These are phyloP conservation scores for Paragyromitra xinjiangensis DNA, from an alignment of 495 filamentous ascomycete genomes.

Conservation along the genomic window DNA sequence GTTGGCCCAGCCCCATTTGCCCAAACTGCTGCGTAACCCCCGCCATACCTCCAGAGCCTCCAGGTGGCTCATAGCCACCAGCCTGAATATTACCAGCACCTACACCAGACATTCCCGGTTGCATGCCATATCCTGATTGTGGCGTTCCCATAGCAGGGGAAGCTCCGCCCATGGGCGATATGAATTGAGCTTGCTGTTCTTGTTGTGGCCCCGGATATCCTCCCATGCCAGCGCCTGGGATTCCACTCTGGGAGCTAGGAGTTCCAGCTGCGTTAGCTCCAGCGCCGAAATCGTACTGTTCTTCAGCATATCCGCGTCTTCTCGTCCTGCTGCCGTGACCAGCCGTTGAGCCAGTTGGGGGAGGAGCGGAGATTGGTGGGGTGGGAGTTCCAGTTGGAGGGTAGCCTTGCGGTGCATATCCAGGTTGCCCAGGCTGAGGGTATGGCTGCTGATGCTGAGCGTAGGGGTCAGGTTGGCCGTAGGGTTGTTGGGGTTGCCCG, in stretches of 20 bases:
- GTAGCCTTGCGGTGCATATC: slow-evolving; percentile 56
- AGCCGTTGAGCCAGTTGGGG: slow-evolving; percentile 24
- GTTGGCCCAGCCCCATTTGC: slow-evolving; percentile 75
- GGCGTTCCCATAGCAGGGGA: slow-evolving; percentile 58
- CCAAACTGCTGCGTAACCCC: slow-evolving; percentile 85
- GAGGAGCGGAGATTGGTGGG: slow-evolving; percentile 52
- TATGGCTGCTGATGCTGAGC: slow-evolving; percentile 63
- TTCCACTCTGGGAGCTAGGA: slow-evolving; percentile 62
- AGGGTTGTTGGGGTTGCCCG: slow-evolving; percentile 42
- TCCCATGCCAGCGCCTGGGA: slow-evolving; percentile 59
- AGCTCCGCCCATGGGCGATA: slow-evolving; percentile 59
- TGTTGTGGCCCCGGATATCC: slow-evolving; percentile 65
- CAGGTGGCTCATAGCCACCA: slow-evolving; percentile 57
- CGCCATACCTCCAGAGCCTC: slow-evolving; percentile 67
- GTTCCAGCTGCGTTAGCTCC: slow-evolving; percentile 79
- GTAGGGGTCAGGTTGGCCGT: slow-evolving; percentile 59
- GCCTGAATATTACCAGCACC: slow-evolving; percentile 68
- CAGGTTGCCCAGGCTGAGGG: slow-evolving; percentile 59
- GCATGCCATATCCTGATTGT: slow-evolving; percentile 60
- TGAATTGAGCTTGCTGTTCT: slow-evolving; percentile 51
- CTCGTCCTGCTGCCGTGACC: slow-evolving; percentile 71
- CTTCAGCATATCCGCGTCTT: slow-evolving; percentile 91
- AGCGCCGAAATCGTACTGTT: slow-evolving; percentile 90
- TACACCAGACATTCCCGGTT: slow-evolving; percentile 64
- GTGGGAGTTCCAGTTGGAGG: slow-evolving; percentile 57